These are phyloP conservation scores for Schizochytrium sp. DNA, from an alignment of 108 stramenopile genomes.

Conservation along the genomic window DNA sequence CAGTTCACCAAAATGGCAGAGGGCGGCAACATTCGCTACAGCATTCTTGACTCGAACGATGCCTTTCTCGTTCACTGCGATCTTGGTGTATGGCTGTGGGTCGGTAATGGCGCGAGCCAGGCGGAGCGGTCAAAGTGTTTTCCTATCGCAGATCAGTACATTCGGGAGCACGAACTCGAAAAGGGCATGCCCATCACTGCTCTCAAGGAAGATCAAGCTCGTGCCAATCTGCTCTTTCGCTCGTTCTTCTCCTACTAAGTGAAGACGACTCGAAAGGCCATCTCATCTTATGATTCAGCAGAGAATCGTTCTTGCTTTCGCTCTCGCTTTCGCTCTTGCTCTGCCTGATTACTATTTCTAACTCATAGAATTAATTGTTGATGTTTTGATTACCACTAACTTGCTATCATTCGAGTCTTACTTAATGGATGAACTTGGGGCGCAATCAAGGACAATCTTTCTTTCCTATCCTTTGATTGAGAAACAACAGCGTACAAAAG, in stretches of 20 bases:
- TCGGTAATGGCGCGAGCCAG: constrained; percentile 40
- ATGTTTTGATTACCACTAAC: too few species aligned
- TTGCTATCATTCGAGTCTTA: too few species aligned
- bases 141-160: not conserved
- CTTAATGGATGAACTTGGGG: too few species aligned
- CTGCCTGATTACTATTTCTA: too few species aligned
- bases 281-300: too few species aligned
- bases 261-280: too few species aligned
- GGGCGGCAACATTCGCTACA: constrained; percentile 26
- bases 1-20: constrained; percentile 48
- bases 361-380: too few species aligned
- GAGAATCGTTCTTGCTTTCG: too few species aligned
- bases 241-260: not conserved
- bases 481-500: too few species aligned
- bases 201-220: not conserved
- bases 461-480: too few species aligned
- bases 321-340: too few species aligned
- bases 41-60: constrained; percentile 40
- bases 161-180: not conserved
- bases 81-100: constrained; percentile 60
- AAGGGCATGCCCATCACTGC: not conserved
- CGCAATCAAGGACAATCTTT: too few species aligned
- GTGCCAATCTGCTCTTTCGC: not conserved
- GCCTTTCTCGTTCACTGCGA: constrained; percentile 64
- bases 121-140: not conserved